Percentiles rank a stretch among this genome's conserved stretches.
Evolutionary conservation across 257 asterid genomes (phyloP).

Genomic region (Capsicum baccatum): DNA sequence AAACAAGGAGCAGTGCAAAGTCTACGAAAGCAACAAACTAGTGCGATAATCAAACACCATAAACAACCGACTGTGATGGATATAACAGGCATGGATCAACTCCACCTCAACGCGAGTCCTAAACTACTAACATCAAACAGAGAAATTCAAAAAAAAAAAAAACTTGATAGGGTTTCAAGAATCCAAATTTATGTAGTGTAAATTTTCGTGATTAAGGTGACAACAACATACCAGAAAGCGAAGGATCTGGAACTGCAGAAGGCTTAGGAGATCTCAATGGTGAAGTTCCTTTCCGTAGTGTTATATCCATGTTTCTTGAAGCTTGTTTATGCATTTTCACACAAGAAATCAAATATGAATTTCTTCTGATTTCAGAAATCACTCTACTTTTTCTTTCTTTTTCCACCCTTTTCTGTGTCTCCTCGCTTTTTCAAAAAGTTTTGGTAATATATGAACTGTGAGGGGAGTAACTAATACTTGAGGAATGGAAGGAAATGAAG

Average conservation of each 20-base stretch:
- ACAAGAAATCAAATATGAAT: not conserved
- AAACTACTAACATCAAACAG: too few species aligned
- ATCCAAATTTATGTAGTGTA: not conserved
- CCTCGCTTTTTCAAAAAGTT: not conserved
- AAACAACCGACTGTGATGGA: too few species aligned
- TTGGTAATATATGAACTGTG: not conserved
- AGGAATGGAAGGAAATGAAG: not conserved
- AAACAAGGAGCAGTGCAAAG: too few species aligned
- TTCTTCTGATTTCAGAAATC: not conserved
- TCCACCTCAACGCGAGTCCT: too few species aligned
- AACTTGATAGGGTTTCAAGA: too few species aligned
- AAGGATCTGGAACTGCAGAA: constrained; percentile 40
- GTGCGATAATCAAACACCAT: too few species aligned
- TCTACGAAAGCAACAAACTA: too few species aligned
- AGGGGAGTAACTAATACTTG: not conserved
- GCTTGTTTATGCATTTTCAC: too few species aligned
- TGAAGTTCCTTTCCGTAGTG: not conserved
- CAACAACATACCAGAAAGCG: constrained; percentile 52
- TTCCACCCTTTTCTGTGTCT: not conserved
- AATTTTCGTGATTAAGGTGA: not conserved
- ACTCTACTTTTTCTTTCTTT: not conserved
- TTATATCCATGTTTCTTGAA: not conserved
- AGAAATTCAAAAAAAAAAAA: too few species aligned
- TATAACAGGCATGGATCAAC: too few species aligned
- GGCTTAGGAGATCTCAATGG: constrained; percentile 41